These are phyloP conservation scores for Rutstroemia sp. DNA, from an alignment of 2,329 filamentous ascomycete species.

Conservation along the genomic window DNA sequence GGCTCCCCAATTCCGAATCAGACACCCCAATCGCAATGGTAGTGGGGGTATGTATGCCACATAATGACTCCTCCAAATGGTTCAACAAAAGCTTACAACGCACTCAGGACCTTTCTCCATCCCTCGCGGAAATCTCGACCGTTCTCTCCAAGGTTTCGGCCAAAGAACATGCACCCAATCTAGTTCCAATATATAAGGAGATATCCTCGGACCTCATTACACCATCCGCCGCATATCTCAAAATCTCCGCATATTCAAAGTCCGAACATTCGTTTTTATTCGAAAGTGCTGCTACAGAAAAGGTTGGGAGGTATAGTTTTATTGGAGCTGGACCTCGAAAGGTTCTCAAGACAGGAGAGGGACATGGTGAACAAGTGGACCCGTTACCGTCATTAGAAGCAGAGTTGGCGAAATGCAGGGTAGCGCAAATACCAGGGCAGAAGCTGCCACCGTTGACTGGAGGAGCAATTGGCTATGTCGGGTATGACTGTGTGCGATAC, in stretches of 20 bases:
- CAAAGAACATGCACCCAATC: constrained; percentile 55
- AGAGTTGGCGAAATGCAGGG: constrained; percentile 70
- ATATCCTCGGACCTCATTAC: constrained; percentile 91
- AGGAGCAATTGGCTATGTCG: constrained; percentile 92
- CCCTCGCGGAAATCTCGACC: constrained; percentile 50
- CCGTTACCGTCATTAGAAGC: constrained; percentile 76
- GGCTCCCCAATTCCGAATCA: too few relatives aligned
- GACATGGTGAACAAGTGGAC: constrained; percentile 77
- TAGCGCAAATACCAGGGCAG: constrained; percentile 76
- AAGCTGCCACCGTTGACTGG: constrained; percentile 80
- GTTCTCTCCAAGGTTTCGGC: constrained; percentile 44
- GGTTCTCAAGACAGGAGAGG: constrained; percentile 78
- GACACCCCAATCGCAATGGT: constrained; percentile 18
- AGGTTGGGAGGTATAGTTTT: constrained; percentile 92
- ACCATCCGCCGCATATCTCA: constrained; percentile 90
- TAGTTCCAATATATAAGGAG: constrained; percentile 75
- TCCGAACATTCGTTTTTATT: constrained; percentile 88
- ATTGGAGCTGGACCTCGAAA: constrained; percentile 75
- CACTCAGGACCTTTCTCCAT: constrained; percentile 45
- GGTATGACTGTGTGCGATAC: constrained; percentile 95
- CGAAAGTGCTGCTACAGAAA: constrained; percentile 91
- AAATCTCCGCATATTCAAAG: constrained; percentile 67
- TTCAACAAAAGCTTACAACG: constrained; percentile 17
- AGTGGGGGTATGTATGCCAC: constrained; percentile 18
- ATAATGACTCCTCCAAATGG: constrained; percentile 16